Conservation (phyloP, 192 early-diverging fungal genomes). For the Paraglomus occultum region DNA sequence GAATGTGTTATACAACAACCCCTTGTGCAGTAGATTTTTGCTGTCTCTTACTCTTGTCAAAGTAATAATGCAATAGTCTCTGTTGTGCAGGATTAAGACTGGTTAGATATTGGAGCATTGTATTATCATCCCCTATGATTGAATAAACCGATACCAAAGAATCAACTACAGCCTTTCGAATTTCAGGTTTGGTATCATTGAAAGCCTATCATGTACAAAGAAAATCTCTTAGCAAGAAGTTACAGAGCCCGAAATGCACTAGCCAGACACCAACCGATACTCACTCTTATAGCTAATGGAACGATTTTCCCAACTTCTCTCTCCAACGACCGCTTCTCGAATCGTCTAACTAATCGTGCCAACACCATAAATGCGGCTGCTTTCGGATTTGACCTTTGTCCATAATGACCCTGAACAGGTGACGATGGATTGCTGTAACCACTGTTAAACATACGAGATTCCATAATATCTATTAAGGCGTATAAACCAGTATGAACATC, state of each 20-base stretch:
- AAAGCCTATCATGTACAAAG: conserved; percentile 10
- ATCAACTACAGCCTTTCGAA: conserved; percentile 28
- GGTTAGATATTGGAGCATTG: conserved; percentile 20
- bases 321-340: conserved; percentile 22
- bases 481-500: conserved; percentile 14
- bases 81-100: conserved; percentile 13
- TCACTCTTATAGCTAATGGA: conserved; percentile 16
- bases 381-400: not conserved
- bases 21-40: not conserved
- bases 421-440: not conserved
- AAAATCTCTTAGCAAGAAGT: not conserved
- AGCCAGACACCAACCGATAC: not conserved
- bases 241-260: not conserved
- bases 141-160: conserved; percentile 24
- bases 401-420: not conserved
- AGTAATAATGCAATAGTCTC: conserved; percentile 22
- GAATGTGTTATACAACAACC: too few relatives aligned
- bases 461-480: conserved; percentile 29
- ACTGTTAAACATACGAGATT: conserved; percentile 13
- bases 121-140: conserved; percentile 20
- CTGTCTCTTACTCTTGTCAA: conserved; percentile 14
- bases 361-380: conserved; percentile 21
- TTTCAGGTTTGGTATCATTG: conserved; percentile 15
- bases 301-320: conserved; percentile 25
- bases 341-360: conserved; percentile 21